Conservation (phyloP, 2,329 filamentous ascomycete genomes). For the Botryotinia calthae region DNA sequence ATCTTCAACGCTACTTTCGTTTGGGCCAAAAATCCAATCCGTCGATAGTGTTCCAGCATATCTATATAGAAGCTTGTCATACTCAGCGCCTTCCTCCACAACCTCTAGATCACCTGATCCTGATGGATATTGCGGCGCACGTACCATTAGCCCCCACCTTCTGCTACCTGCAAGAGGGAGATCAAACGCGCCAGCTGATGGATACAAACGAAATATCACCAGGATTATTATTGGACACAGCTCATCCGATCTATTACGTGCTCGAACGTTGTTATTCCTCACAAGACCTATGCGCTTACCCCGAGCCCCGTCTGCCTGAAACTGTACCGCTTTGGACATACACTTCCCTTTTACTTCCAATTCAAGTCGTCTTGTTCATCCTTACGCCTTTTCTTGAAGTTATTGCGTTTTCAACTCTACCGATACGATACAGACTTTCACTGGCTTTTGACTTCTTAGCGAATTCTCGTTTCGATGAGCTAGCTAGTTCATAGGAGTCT, state of each 20-base stretch:
- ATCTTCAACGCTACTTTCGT: not conserved
- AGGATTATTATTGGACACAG: not conserved
- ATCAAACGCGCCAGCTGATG: conserved; percentile 3
- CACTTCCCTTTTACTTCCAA: not conserved
- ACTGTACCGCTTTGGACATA: not conserved
- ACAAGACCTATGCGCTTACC: not conserved
- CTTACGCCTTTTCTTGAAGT: not conserved
- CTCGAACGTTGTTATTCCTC: conserved; percentile 5
- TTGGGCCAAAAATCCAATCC: not conserved
- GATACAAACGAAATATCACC: not conserved
- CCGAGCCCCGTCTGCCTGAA: not conserved
- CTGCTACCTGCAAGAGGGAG: not conserved
- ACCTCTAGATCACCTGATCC: not conserved
- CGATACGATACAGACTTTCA: not conserved
- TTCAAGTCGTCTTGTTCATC: not conserved
- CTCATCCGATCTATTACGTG: conserved; percentile 13
- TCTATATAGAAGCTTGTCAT: not conserved
- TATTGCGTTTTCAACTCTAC: not conserved
- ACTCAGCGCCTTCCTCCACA: not conserved
- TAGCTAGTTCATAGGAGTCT: not conserved
- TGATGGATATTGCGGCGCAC: not conserved
- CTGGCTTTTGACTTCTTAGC: not conserved
- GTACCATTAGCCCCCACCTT: not conserved
- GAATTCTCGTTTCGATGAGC: not conserved
- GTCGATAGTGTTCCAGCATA: not conserved